These are phyloP conservation scores for Fagopyrum homotropicum DNA, from an alignment of 148 eudicot genomes.

Conservation along the genomic window DNA sequence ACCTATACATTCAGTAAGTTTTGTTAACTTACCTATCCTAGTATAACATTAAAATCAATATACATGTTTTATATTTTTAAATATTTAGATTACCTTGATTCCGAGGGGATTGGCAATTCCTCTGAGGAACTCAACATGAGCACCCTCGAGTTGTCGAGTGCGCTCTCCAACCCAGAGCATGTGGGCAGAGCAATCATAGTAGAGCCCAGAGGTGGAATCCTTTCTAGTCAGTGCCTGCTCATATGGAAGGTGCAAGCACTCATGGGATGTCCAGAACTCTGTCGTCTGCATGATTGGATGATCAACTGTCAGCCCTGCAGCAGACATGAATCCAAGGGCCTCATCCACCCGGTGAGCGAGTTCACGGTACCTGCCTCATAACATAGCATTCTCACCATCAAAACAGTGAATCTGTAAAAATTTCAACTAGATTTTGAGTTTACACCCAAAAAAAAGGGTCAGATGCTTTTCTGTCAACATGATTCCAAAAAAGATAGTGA, in stretches of 20 bases:
- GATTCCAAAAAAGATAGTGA: background rate
- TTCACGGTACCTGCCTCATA: slow-evolving; percentile 62
- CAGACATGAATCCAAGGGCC: slow-evolving; percentile 94
- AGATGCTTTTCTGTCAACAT: background rate
- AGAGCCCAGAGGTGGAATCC: slow-evolving; percentile 82
- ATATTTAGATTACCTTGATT: slow-evolving; percentile 53
- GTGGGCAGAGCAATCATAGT: slow-evolving; percentile 95
- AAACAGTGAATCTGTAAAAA: background rate
- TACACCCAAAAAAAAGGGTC: background rate
- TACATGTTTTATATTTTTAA: background rate
- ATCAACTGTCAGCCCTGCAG: slow-evolving; percentile 87
- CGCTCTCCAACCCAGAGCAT: slow-evolving; percentile 92
- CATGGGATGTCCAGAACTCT: slow-evolving; percentile 95
- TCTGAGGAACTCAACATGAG: slow-evolving; percentile 86
- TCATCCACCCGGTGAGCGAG: slow-evolving; percentile 86
- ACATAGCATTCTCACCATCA: background rate
- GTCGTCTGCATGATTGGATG: slow-evolving; percentile 82
- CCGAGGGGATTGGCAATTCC: slow-evolving; percentile 98
- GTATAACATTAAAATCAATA: background rate
- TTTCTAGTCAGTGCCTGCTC: slow-evolving; percentile 82
- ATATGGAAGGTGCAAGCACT: slow-evolving; percentile 82
- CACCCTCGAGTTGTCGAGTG: slow-evolving; percentile 90
- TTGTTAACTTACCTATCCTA: background rate
- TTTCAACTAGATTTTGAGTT: background rate
- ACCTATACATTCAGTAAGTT: slow-evolving; percentile 39